Percentiles rank a stretch among this genome's conserved stretches.
phyloP scores from a whole-genome alignment of 2,329 filamentous ascomycete species.

The Sphaerostilbella broomeana region DNA sequence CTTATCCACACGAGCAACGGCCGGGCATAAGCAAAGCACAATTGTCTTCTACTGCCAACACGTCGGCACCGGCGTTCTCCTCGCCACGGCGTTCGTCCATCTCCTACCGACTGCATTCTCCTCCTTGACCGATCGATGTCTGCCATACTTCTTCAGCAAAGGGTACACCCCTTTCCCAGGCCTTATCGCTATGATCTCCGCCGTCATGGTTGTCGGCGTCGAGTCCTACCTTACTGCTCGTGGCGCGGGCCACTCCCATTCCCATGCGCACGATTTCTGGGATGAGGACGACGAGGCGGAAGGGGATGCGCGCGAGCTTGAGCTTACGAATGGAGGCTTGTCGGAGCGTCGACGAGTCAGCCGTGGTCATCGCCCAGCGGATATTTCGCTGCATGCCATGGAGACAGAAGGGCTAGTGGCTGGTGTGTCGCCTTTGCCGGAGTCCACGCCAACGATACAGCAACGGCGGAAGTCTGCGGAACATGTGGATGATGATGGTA shows the following conservation, averaged over 20 bases:
- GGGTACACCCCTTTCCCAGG: slow-evolving; percentile 76
- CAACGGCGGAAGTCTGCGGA: slow-evolving; percentile 25
- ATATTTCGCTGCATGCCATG: slow-evolving; percentile 46
- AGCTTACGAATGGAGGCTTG: slow-evolving; percentile 24
- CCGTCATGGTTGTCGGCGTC: slow-evolving; percentile 74
- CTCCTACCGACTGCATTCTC: slow-evolving; percentile 61
- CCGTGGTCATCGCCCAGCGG: slow-evolving; percentile 35
- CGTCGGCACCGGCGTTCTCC: slow-evolving; percentile 77
- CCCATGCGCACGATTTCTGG: slow-evolving; percentile 43
- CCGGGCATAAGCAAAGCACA: slow-evolving; percentile 49
- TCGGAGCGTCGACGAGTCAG: slow-evolving; percentile 32
- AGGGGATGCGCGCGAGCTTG: slow-evolving; percentile 22
- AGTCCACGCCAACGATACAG: slow-evolving; percentile 38
- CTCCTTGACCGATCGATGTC: slow-evolving; percentile 61
- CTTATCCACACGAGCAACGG: slow-evolving; percentile 52
- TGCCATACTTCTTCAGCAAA: slow-evolving; percentile 72
- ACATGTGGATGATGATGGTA: slow-evolving; percentile 30
- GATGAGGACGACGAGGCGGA: slow-evolving; percentile 42
- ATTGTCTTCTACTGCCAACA: slow-evolving; percentile 64
- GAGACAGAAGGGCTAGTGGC: slow-evolving; percentile 51
- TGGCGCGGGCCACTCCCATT: slow-evolving; percentile 55
- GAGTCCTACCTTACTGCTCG: slow-evolving; percentile 83
- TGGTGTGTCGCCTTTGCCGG: slow-evolving; percentile 52
- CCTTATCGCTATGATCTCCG: slow-evolving; percentile 72
- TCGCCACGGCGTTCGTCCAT: slow-evolving; percentile 81